phyloP scores from a whole-genome alignment of 495 filamentous ascomycete species.

The Neurospora sp. region DNA sequence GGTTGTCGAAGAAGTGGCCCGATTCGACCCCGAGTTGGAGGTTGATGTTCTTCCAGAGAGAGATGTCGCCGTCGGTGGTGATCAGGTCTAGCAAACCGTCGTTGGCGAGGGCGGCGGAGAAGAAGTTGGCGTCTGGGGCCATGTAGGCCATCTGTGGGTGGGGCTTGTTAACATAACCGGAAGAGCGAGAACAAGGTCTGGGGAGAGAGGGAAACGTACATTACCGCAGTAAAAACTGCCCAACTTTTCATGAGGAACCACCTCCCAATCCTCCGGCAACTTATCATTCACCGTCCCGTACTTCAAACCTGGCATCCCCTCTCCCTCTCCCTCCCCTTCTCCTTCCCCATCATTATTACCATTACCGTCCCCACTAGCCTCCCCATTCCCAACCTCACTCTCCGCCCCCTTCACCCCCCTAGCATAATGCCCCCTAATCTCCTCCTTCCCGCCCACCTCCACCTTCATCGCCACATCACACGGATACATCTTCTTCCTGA shows the following conservation, averaged over 20 bases:
- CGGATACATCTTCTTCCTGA: slow-evolving; percentile 67
- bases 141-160: slow-evolving; percentile 67
- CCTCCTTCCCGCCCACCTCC: slow-evolving; percentile 64
- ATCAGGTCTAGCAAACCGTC: slow-evolving; percentile 84
- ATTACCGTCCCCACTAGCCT: slow-evolving; percentile 7
- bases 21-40: slow-evolving; percentile 61
- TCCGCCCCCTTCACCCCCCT: background rate
- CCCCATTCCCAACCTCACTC: slow-evolving; percentile 5
- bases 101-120: slow-evolving; percentile 70
- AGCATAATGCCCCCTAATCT: slow-evolving; percentile 63
- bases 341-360: background rate
- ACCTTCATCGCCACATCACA: slow-evolving; percentile 81
- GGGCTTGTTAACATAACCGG: background rate
- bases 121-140: slow-evolving; percentile 80
- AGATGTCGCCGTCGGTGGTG: slow-evolving; percentile 65
- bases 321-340: slow-evolving; percentile 28
- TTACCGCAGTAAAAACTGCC: slow-evolving; percentile 95
- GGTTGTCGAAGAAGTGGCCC: slow-evolving; percentile 66
- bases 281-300: slow-evolving; percentile 73
- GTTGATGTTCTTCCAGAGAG: slow-evolving; percentile 48
- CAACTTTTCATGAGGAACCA: slow-evolving; percentile 60
- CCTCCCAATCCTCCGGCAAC: slow-evolving; percentile 64
- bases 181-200: background rate
- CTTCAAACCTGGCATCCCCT: slow-evolving; percentile 59
- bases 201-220: slow-evolving; percentile 24